Conservation (phyloP, 192 early-diverging fungal genomes). For the Oehlia diaphana region DNA sequence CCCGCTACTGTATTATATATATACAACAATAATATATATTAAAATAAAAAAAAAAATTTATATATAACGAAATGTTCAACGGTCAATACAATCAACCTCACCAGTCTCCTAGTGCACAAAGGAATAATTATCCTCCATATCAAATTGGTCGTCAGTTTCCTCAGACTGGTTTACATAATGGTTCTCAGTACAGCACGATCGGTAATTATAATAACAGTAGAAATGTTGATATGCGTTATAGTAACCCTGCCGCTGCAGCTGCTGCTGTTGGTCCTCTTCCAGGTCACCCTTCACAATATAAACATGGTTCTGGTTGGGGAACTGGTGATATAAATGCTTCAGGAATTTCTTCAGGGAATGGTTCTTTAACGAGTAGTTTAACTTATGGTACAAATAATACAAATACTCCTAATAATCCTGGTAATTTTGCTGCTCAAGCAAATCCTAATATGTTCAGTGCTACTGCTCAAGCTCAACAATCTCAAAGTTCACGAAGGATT, state of each 20-base stretch:
- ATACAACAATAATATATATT: neutral
- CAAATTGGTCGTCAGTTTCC: neutral
- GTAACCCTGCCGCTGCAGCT: too few relatives aligned
- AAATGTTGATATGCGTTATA: neutral
- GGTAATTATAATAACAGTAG: neutral
- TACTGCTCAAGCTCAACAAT: constrained; percentile 1
- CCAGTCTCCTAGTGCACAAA: neutral
- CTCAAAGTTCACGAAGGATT: neutral
- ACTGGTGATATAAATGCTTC: neutral
- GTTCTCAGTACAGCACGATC: neutral
- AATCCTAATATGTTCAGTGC: neutral
- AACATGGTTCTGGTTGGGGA: neutral
- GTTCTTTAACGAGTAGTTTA: neutral
- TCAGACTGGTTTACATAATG: neutral
- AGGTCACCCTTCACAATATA: neutral
- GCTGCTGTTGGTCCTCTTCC: neutral
- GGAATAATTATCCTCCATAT: neutral
- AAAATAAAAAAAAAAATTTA: neutral
- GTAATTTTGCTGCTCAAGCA: neutral
- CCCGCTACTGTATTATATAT: neutral
- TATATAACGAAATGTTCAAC: neutral
- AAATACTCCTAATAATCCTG: neutral
- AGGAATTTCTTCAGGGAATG: neutral
- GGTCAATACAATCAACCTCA: neutral
- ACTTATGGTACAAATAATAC: neutral